A percentile compares a stretch with the other conserved stretches of the same genome.
Evolutionary conservation across 495 filamentous ascomycete genomes (phyloP).

Genomic region (Annulohypoxylon bovei): DNA sequence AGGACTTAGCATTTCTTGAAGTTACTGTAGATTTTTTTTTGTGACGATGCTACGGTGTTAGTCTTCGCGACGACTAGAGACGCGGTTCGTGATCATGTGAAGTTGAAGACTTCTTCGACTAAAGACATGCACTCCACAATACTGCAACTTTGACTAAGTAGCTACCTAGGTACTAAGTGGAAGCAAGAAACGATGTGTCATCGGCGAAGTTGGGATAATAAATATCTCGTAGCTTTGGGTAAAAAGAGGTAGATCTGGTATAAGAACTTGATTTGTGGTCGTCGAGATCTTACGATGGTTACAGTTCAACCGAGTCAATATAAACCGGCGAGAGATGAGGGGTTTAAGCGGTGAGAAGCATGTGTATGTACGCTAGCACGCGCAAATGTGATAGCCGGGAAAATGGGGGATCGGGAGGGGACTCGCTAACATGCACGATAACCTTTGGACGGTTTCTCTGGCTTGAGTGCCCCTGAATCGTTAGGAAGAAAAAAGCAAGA

Average conservation of each 20-base stretch:
- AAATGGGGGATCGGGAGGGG: slow-evolving; percentile 27
- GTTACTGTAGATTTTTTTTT: not conserved
- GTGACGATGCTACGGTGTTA: not conserved
- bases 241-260: not conserved
- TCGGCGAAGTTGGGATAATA: slow-evolving; percentile 3
- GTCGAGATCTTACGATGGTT: slow-evolving; percentile 26
- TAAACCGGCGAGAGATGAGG: slow-evolving; percentile 20
- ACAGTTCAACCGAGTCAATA: slow-evolving; percentile 19
- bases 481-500: not conserved
- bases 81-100: slow-evolving; percentile 6
- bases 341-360: slow-evolving; percentile 25
- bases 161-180: no score
- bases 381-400: slow-evolving; percentile 21
- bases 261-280: slow-evolving; percentile 30
- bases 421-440: slow-evolving; percentile 16
- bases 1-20: not conserved
- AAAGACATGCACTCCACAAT: not conserved
- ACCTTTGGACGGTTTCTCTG: slow-evolving; percentile 9
- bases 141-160: not conserved
- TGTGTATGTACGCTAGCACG: not conserved
- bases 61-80: not conserved
- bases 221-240: slow-evolving; percentile 10
- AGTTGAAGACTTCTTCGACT: not conserved
- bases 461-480: slow-evolving; percentile 14
- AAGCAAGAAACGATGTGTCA: slow-evolving; percentile 20